A percentile compares a stretch with the other conserved stretches of the same genome.
phyloP scores from a whole-genome alignment of 2,329 filamentous ascomycete species.

The Xylaria digitata region DNA sequence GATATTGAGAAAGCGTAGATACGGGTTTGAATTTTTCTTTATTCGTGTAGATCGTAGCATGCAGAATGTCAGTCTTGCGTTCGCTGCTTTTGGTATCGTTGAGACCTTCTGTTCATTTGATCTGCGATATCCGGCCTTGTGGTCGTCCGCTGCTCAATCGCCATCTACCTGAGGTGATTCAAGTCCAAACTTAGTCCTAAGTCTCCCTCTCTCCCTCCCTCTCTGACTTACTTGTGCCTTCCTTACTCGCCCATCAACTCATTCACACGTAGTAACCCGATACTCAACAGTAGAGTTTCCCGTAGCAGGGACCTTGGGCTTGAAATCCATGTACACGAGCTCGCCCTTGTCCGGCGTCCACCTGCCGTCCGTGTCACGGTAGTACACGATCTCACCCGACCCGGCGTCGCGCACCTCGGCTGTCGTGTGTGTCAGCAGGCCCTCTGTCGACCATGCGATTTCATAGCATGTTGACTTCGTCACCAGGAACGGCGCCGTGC shows the following conservation, averaged over 20 bases:
- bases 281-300: conserved; percentile 60
- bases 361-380: conserved; percentile 58
- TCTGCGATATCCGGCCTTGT: too few species aligned
- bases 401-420: conserved; percentile 48
- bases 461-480: conserved; percentile 54
- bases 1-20: too few species aligned
- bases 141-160: too few species aligned
- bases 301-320: conserved; percentile 57
- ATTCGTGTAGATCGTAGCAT: too few species aligned
- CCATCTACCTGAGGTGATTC: too few species aligned
- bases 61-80: too few species aligned
- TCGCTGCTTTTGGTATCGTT: too few species aligned
- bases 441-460: conserved; percentile 56
- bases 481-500: conserved; percentile 56
- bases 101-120: too few species aligned
- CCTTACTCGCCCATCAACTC: background rate
- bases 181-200: background rate
- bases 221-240: background rate
- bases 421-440: conserved; percentile 53
- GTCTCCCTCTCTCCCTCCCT: background rate
- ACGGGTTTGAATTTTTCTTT: too few species aligned
- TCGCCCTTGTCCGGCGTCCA: conserved; percentile 59
- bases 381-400: conserved; percentile 56
- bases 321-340: conserved; percentile 60
- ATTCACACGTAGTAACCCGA: conserved; percentile 53